phyloP scores from a whole-genome alignment of 2,329 filamentous ascomycete genomes.

The Diplodia mutila region DNA sequence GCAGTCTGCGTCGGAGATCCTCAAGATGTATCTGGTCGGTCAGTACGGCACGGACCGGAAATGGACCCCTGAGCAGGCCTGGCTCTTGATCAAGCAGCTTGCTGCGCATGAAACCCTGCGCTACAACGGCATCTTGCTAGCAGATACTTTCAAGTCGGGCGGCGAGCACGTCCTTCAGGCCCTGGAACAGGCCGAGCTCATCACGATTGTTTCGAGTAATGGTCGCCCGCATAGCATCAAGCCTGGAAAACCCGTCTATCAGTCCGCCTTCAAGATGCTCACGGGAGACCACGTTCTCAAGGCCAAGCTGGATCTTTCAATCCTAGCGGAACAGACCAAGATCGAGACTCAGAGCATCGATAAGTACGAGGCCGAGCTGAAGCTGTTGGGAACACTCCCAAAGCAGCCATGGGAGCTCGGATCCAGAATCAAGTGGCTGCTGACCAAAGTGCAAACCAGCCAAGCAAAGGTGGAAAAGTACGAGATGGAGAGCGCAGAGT shows the following conservation, averaged over 20 bases:
- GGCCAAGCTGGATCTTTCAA: conserved; percentile 69
- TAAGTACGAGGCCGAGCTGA: conserved; percentile 78
- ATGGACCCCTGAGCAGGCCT: conserved; percentile 87
- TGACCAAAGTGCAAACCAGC: conserved; percentile 72
- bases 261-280: conserved; percentile 76
- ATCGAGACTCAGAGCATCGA: conserved; percentile 75
- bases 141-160: conserved; percentile 71
- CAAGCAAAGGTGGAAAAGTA: conserved; percentile 75
- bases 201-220: conserved; percentile 72
- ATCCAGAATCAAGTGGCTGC: conserved; percentile 70
- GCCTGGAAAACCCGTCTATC: conserved; percentile 84
- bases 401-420: conserved; percentile 69
- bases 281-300: conserved; percentile 72
- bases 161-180: conserved; percentile 78
- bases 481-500: conserved; percentile 69
- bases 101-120: conserved; percentile 69
- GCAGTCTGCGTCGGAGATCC: conserved; percentile 84
- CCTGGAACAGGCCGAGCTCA: conserved; percentile 83
- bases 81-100: conserved; percentile 82
- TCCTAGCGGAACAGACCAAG: conserved; percentile 70
- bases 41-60: conserved; percentile 59
- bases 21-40: conserved; percentile 85
- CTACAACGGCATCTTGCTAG: conserved; percentile 84
- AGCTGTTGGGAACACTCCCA: conserved; percentile 70
- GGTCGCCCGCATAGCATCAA: conserved; percentile 79